Conservation (phyloP, 805 yeast genomes). For the Ogataea wickerhamii region DNA sequence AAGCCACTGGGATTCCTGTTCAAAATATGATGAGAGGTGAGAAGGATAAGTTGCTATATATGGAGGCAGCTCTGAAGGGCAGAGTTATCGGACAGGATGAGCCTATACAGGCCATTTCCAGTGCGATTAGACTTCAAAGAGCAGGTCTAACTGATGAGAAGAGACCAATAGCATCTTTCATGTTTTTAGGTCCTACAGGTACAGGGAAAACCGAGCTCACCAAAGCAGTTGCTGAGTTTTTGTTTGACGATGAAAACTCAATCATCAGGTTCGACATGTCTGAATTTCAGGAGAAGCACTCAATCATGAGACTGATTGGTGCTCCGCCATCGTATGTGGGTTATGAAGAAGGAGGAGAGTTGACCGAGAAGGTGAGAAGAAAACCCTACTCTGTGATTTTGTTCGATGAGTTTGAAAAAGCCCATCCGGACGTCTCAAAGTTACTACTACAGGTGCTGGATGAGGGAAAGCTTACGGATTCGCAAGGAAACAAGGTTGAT, state of each 20-base stretch:
- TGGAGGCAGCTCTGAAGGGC: slow-evolving; percentile 75
- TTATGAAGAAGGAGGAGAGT: slow-evolving; percentile 92
- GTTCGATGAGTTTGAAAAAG: slow-evolving; percentile 96
- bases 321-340: slow-evolving; percentile 99
- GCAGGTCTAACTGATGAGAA: slow-evolving; percentile 95
- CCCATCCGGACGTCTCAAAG: slow-evolving; percentile 94
- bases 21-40: slow-evolving; percentile 91
- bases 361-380: slow-evolving; percentile 93
- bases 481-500: slow-evolving; percentile 92
- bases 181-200: slow-evolving; percentile 98
- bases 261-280: slow-evolving; percentile 96
- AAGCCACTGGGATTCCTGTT: slow-evolving; percentile 95
- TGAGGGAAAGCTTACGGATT: slow-evolving; percentile 92
- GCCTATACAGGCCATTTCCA: slow-evolving; percentile 84
- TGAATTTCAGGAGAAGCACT: slow-evolving; percentile 93
- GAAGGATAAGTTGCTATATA: slow-evolving; percentile 80
- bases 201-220: slow-evolving; percentile 97
- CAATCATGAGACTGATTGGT: slow-evolving; percentile 87
- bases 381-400: slow-evolving; percentile 91
- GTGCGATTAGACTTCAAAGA: slow-evolving; percentile 92
- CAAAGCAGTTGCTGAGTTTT: slow-evolving; percentile 84
- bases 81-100: slow-evolving; percentile 95
- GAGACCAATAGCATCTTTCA: slow-evolving; percentile 93
- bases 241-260: slow-evolving; percentile 84
- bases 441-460: slow-evolving; percentile 86